Conservation (phyloP, 2,329 filamentous ascomycete genomes). For the Ambrosiella cleistominuta region DNA sequence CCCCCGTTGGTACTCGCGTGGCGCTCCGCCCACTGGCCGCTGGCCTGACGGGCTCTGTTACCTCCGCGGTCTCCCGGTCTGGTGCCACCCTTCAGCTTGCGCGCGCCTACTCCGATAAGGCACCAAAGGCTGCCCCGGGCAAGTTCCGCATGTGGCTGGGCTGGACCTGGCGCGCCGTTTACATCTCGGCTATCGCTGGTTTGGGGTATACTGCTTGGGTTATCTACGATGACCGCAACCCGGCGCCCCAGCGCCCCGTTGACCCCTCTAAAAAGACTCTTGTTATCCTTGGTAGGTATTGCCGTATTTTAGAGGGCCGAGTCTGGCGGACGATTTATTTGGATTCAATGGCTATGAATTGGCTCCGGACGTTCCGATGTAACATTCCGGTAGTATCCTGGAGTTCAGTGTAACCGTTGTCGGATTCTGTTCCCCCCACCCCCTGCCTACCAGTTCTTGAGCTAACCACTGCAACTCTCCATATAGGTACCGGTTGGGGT, state of each 20-base stretch:
- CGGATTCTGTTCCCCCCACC: neutral
- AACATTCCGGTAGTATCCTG: neutral
- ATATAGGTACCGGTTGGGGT: constrained; percentile 77
- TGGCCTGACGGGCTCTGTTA: constrained; percentile 17
- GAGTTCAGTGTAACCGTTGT: neutral
- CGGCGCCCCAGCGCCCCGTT: constrained; percentile 57
- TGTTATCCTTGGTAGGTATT: constrained; percentile 65
- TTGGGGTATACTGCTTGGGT: constrained; percentile 58
- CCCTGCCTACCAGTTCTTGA: neutral
- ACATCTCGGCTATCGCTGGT: constrained; percentile 53
- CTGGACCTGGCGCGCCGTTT: constrained; percentile 71
- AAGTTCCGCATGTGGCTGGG: constrained; percentile 52
- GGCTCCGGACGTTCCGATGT: neutral
- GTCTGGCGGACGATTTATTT: too few species aligned
- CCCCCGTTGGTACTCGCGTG: constrained; percentile 11
- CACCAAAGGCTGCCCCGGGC: constrained; percentile 31
- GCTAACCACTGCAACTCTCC: neutral
- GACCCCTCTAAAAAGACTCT: constrained; percentile 92
- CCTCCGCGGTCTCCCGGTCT: constrained; percentile 15
- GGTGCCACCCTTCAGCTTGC: constrained; percentile 15
- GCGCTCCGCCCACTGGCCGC: constrained; percentile 17
- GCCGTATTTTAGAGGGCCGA: too few species aligned
- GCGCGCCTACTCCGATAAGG: constrained; percentile 30
- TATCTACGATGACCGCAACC: constrained; percentile 70
- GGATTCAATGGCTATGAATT: neutral